Evolutionary conservation across 2,329 filamentous ascomycete species (phyloP), one percentile per base, ranked within the genome.

Genomic region (Monosporascus sp.): DNA sequence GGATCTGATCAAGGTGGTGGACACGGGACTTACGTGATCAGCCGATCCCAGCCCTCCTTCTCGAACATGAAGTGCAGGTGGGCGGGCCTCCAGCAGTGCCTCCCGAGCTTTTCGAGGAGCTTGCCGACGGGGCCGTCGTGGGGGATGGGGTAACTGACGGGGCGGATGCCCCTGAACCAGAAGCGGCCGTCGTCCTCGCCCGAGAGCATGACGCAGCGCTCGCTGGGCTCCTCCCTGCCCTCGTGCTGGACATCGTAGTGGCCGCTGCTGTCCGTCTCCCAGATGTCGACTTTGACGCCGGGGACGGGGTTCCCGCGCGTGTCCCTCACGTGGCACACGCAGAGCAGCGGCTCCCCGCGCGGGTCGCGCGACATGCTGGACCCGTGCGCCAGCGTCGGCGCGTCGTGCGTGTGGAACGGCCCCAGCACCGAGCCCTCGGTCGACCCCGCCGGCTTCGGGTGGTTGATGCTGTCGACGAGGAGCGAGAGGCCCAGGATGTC

Each of bases 31-130:
- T 76, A 92, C 88, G 90, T 95, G 66, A 94, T 87, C 63, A 96
- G 71, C 67, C 87, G 82, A 74, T 96, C 90, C 73, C 82, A 91
- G 0, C 88, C 88, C 36, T 78, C 70, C 75, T 90, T 91, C 66
- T 86, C 83, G 72, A 96, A 91, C 88, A 95, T 94, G 64, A 94
- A 94, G 70, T 94, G 90, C 77, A 93, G 82, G 69, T 94, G 90
- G 20, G 85, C 82, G 1, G 90, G 90, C 50, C 90, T 74, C 74
- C 84, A 92, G 52, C 84, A 84, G 72, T 94, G 90, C n/a, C 90
- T 76, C n/a, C 80, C 78, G 62, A 94, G 67, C 63, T 73, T 69
- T 66, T 75, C 73, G 62, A 94, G 71, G 60, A 94, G 67, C 70
- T 84, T 82, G 0, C 90, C 91, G 1, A 96, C 90, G 0, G 91